phyloP scores from a whole-genome alignment of 345 rosid genomes.

The Theobroma cacao region DNA sequence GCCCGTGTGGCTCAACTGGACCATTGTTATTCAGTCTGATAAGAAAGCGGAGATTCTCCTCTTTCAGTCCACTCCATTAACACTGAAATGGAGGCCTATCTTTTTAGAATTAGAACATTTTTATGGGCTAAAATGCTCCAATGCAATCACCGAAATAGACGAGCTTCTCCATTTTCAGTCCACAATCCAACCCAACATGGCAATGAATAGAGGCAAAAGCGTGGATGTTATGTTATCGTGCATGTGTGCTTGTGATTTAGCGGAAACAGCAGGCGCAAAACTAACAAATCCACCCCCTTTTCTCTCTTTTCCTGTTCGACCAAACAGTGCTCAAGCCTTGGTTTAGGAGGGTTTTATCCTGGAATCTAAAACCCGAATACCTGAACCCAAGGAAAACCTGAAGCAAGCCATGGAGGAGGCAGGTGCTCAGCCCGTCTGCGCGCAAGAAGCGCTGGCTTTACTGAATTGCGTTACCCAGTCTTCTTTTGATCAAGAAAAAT shows the following conservation, averaged over 20 bases:
- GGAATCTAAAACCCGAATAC: constrained; percentile 4
- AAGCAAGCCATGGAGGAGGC: constrained; percentile 36
- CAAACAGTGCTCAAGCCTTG: not conserved
- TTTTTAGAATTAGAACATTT: not conserved
- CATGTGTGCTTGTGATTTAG: not conserved
- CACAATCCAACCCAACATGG: not conserved
- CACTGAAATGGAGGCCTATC: not conserved
- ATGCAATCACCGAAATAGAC: not conserved
- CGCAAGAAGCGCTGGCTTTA: constrained; percentile 62
- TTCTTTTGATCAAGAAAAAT: constrained; percentile 64
- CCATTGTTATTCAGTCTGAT: not conserved
- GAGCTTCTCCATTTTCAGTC: not conserved
- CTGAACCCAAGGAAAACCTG: not conserved
- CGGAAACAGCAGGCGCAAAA: not conserved
- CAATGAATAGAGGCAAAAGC: not conserved
- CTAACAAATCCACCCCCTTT: not conserved
- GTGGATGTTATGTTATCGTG: not conserved
- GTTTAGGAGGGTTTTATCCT: constrained; percentile 1
- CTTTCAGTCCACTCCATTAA: no score
- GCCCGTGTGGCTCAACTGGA: no score
- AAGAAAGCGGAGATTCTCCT: no score
- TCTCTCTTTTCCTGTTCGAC: not conserved
- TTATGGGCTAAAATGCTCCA: not conserved
- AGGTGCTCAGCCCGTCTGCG: constrained; percentile 48
- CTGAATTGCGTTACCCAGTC: constrained; percentile 79